These are phyloP conservation scores for Penicillium sp. DNA, from an alignment of 2,329 filamentous ascomycete species.

Conservation along the genomic window DNA sequence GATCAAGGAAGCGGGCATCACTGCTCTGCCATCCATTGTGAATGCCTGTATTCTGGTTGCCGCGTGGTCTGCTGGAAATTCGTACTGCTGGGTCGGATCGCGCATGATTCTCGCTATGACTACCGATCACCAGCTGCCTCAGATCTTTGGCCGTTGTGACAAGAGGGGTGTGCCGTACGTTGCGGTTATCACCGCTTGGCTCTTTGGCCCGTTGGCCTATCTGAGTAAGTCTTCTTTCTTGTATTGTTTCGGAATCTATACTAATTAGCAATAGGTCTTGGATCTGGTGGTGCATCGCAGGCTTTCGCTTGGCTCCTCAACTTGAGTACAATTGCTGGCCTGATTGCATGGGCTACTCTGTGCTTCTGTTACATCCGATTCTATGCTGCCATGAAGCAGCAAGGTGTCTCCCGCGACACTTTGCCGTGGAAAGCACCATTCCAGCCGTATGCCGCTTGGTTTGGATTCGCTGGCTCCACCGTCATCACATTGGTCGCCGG, in stretches of 20 bases:
- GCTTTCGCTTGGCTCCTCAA: conserved; percentile 47
- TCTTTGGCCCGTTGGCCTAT: conserved; percentile 46
- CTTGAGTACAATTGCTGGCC: conserved; percentile 48
- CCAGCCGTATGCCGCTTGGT: conserved; percentile 64
- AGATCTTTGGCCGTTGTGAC: conserved; percentile 56
- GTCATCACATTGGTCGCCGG: conserved; percentile 68
- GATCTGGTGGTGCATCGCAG: conserved; percentile 34
- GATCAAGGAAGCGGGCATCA: conserved; percentile 35
- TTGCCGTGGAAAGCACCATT: conserved; percentile 53
- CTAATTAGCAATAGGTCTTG: conserved; percentile 26
- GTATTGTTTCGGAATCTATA: not conserved
- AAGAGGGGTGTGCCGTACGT: conserved; percentile 59
- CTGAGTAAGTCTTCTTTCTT: conserved; percentile 28
- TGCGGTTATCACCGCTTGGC: conserved; percentile 56
- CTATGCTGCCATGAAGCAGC: conserved; percentile 46
- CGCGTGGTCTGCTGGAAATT: conserved; percentile 45
- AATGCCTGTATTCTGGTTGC: conserved; percentile 39
- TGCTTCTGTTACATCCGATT: conserved; percentile 54
- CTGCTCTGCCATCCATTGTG: conserved; percentile 34
- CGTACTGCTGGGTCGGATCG: conserved; percentile 54
- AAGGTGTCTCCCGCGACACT: conserved; percentile 37
- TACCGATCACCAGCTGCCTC: conserved; percentile 60
- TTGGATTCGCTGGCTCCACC: conserved; percentile 57
- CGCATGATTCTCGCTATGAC: conserved; percentile 62
- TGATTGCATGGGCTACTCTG: conserved; percentile 51